These are phyloP conservation scores for Agaricales sp. DNA, from an alignment of 1,284 basidiomycete species.

Conservation along the genomic window DNA sequence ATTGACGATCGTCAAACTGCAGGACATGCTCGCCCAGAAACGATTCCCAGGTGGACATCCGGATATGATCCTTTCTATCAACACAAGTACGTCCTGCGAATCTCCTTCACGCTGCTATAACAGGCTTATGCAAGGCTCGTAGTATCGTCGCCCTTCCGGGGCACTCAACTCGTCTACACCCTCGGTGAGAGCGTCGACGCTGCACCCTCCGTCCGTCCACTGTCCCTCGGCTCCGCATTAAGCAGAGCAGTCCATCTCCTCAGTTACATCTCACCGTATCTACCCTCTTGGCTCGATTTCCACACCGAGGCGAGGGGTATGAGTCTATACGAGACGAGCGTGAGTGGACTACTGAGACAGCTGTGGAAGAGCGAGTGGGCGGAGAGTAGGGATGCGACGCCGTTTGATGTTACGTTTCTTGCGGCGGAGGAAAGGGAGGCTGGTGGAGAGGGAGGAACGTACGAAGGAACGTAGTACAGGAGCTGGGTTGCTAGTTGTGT, in stretches of 20 bases:
- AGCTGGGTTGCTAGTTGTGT: conserved; percentile 33
- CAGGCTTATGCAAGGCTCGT: conserved; percentile 4
- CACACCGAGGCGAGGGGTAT: conserved; percentile 32
- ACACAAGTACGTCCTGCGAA: conserved; percentile 23
- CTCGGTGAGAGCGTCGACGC: conserved; percentile 32
- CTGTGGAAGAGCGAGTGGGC: conserved; percentile 41
- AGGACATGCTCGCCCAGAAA: conserved; percentile 27
- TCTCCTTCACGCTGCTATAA: conserved; percentile 1
- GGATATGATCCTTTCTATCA: conserved; percentile 38
- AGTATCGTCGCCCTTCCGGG: conserved; percentile 40
- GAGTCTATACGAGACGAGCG: conserved; percentile 26
- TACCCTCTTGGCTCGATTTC: conserved; percentile 29
- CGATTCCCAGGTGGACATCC: conserved; percentile 29
- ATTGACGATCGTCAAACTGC: conserved; percentile 36
- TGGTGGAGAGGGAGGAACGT: conserved; percentile 24
- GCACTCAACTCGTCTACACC: conserved; percentile 36
- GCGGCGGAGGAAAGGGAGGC: conserved; percentile 34
- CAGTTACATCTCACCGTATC: conserved; percentile 31
- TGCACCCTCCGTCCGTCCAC: conserved; percentile 29
- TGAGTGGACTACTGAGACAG: conserved; percentile 23
- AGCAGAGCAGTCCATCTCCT: conserved; percentile 30
- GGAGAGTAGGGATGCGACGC: conserved; percentile 32
- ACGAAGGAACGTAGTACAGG: conserved; percentile 31
- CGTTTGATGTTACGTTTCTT: conserved; percentile 38
- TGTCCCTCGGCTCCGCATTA: conserved; percentile 30